Evolutionary conservation across 306 rosid species (phyloP).

Genomic region (Astragalus glycyphyllos): DNA sequence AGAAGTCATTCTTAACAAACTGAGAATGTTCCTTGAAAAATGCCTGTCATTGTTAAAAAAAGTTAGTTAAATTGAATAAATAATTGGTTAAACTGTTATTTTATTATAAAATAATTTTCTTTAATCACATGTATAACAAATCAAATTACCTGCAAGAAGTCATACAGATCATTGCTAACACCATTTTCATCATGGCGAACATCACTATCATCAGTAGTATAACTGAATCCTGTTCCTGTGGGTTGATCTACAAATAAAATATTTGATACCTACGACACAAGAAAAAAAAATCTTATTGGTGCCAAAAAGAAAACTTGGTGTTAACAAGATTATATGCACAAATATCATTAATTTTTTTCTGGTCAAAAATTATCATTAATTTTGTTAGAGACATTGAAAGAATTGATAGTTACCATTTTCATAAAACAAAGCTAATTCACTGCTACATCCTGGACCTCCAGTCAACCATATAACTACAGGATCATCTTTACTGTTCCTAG

Average conservation of each 20-base stretch:
- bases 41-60: conserved; percentile 60
- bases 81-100: no score
- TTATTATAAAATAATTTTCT: background rate
- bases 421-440: conserved; percentile 88
- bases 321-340: no score
- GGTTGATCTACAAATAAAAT: conserved; percentile 93
- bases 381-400: background rate
- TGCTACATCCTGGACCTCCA: conserved; percentile 97
- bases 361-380: no score
- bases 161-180: conserved; percentile 82
- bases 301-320: no score
- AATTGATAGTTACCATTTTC: conserved; percentile 68
- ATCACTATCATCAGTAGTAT: conserved; percentile 65
- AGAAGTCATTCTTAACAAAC: conserved; percentile 73
- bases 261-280: conserved; percentile 63
- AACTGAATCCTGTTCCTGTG: conserved; percentile 90
- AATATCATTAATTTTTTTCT: no score
- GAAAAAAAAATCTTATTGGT: no score
- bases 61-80: background rate
- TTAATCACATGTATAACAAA: conserved; percentile 10
- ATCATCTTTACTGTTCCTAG: conserved; percentile 63
- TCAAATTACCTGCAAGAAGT: conserved; percentile 81
- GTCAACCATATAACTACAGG: conserved; percentile 91
- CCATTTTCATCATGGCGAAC: conserved; percentile 82
- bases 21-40: conserved; percentile 79